Evolutionary conservation across 192 early-diverging fungal species (phyloP), one percentile per base, ranked within the genome.

Genomic region (Helicostylum pulchrum): DNA sequence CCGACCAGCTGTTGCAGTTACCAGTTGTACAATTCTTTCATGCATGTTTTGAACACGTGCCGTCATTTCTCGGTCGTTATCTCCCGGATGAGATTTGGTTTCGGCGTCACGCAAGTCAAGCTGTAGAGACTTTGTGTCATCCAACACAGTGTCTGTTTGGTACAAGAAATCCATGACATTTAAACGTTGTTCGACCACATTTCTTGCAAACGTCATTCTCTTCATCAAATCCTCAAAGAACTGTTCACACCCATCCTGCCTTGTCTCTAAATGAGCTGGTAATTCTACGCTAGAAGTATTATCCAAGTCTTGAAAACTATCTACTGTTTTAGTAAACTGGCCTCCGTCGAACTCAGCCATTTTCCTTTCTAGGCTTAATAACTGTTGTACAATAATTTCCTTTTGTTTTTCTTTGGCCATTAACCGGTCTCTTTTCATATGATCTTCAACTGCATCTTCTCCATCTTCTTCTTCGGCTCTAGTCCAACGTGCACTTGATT

Each of bases 251-350:
- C 26, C 53, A 1, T 53, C 44, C 44, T 80, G 78, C 3, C 70
- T 63, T 21, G 44, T 42, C 9, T 75, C 50, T 23, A 80, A 42
- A 57, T 77, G 75, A 17, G 51, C 48, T 0, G 78, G 78, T 21
- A 77, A 15, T 12, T 68, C 59, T 1, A 47, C 54, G 3, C 4
- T 36, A 26, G 54, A 42, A 4, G 62, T 64, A 17, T 79, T 69
- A 15, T 74, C 66, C 6, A 80, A 47, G 19, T 80, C 78, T 47
- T 80, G 66, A 48, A 72, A 77, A 3, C 58, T 52, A 5, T 74
- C 53, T 8, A 58, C 36, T 1, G 76, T 66, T 2, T 31, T 56
- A 7, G 72, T 67, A 34, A 74, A 77, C n/a, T 51, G 59, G n/a
- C 63, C 65, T 10, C 71, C 34, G 42, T 77, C 68, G 39, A 65